Conservation (phyloP, 495 filamentous ascomycete genomes). For the Pseudoneurospora amorphoporcata region DNA sequence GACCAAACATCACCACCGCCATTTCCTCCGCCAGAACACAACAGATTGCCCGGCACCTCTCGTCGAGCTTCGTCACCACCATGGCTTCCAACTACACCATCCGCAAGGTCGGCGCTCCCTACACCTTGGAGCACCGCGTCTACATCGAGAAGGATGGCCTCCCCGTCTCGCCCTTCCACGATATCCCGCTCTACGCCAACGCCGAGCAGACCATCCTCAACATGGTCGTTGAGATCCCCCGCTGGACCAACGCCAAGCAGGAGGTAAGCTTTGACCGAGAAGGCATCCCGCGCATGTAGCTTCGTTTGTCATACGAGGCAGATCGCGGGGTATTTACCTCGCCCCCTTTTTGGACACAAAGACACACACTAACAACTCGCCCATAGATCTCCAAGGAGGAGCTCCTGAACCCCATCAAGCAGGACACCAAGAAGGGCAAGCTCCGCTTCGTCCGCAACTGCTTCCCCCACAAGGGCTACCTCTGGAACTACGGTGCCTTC, state of each 20-base stretch:
- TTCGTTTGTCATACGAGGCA: not conserved
- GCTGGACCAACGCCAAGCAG: constrained; percentile 99
- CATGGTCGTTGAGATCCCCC: constrained; percentile 98
- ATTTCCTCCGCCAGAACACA: constrained; percentile 29
- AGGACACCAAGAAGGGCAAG: constrained; percentile 81
- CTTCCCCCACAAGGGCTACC: constrained; percentile 99
- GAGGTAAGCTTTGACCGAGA: constrained; percentile 54
- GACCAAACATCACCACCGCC: constrained; percentile 8
- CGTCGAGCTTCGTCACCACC: constrained; percentile 20
- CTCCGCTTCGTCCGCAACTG: constrained; percentile 98
- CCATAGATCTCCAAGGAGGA: constrained; percentile 92
- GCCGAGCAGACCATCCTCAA: constrained; percentile 86
- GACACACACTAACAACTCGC: constrained; percentile 9
- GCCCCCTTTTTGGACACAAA: not conserved
- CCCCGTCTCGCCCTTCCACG: constrained; percentile 92
- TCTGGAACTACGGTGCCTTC: constrained; percentile 99
- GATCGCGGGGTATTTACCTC: not conserved
- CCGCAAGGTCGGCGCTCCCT: constrained; percentile 78
- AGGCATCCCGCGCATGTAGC: not conserved
- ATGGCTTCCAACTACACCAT: constrained; percentile 55
- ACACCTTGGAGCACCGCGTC: constrained; percentile 94
- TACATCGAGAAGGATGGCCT: constrained; percentile 97
- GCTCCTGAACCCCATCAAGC: constrained; percentile 93
- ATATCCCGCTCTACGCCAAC: constrained; percentile 96
- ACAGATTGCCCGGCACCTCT: constrained; percentile 48